A percentile compares a stretch with the other conserved stretches of the same genome.
These are phyloP conservation scores for Durio zibethinus DNA, from an alignment of 345 rosid genomes.

Conservation along the genomic window DNA sequence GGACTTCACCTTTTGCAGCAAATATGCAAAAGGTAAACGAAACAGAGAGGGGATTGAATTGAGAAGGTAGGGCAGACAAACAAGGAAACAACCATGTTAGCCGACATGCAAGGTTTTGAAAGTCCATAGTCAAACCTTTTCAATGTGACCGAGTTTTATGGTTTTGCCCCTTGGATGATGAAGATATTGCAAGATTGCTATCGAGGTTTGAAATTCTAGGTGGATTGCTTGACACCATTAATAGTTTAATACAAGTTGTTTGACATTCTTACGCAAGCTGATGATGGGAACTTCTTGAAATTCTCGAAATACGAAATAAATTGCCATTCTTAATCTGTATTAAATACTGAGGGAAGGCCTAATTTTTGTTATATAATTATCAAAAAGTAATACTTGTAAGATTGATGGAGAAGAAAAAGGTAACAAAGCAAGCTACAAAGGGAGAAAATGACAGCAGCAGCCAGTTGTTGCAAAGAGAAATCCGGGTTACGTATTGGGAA, in stretches of 20 bases:
- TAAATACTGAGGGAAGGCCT: not conserved
- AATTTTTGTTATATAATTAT: not conserved
- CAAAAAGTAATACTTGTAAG: not conserved
- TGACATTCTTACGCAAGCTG: not conserved
- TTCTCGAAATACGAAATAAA: not conserved
- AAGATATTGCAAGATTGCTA: not conserved
- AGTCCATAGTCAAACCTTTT: not conserved
- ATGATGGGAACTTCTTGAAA: not conserved
- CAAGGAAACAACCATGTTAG: not conserved
- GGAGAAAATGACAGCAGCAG: not conserved
- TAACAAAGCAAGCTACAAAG: no score
- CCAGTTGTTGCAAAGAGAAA: not conserved
- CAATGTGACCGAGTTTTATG: not conserved
- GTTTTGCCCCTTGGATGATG: not conserved
- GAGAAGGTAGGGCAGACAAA: not conserved
- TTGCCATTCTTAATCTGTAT: not conserved
- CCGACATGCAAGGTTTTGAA: not conserved
- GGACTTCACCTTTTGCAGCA: constrained; percentile 37
- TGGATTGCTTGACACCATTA: no score
- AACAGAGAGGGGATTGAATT: not conserved
- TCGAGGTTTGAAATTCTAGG: not conserved
- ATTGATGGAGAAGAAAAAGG: no score
- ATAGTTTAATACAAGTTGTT: not conserved
- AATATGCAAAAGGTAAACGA: constrained; percentile 24
- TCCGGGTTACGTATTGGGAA: not conserved